Conservation (phyloP, 257 asterid genomes). For the Solanum arcanum region DNA sequence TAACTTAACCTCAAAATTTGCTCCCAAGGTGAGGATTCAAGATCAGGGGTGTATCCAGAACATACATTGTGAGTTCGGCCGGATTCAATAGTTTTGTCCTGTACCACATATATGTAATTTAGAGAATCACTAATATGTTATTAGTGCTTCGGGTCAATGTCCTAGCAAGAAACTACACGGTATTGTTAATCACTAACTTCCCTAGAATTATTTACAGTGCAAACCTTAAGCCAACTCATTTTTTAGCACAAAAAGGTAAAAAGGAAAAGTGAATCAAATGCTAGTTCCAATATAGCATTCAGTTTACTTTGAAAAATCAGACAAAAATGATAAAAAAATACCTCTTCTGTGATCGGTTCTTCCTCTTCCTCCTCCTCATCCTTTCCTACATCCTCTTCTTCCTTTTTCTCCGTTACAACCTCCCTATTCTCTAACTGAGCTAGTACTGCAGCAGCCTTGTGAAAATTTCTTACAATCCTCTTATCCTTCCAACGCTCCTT, state of each 20-base stretch:
- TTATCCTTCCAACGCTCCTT: conserved; percentile 77
- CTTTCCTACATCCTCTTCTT: conserved; percentile 38
- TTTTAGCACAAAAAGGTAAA: neutral
- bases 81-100: neutral
- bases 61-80: neutral
- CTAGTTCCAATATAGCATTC: neutral
- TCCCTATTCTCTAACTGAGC: conserved; percentile 90
- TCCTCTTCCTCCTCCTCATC: conserved; percentile 43
- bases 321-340: conserved; percentile 2
- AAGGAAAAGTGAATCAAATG: neutral
- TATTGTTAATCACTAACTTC: neutral
- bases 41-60: neutral
- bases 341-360: conserved; percentile 72
- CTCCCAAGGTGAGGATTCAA: neutral
- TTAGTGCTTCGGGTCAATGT: neutral
- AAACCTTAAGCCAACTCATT: neutral
- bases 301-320: neutral
- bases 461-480: conserved; percentile 54
- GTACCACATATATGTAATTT: neutral
- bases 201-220: neutral
- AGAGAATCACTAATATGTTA: neutral
- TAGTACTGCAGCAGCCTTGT: conserved; percentile 75
- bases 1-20: neutral
- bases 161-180: neutral
- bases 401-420: conserved; percentile 44